phyloP scores from a whole-genome alignment of 2,329 filamentous ascomycete genomes.

The Dothidotthia symphoricarpi region DNA sequence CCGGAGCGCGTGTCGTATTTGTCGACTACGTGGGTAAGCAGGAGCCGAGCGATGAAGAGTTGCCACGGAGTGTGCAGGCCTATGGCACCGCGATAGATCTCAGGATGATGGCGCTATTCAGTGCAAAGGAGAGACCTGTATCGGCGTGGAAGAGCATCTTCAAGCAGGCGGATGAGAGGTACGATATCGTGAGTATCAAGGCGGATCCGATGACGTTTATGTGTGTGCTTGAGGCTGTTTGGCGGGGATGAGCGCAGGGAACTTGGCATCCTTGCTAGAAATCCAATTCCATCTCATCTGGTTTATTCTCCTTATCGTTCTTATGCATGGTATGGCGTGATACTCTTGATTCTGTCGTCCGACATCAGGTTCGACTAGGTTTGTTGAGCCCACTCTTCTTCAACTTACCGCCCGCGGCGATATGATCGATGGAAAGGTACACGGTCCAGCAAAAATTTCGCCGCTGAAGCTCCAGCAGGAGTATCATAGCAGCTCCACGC shows the following conservation, averaged over 20 bases:
- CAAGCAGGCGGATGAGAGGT: constrained; percentile 48
- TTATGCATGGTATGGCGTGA: no score
- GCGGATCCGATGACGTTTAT: constrained; percentile 25
- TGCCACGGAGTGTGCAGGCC: constrained; percentile 25
- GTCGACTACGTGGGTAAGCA: constrained; percentile 40
- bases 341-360: no score
- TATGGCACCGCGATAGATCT: constrained; percentile 47
- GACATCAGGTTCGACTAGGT: no score
- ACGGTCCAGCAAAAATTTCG: no score
- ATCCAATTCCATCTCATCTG: no score
- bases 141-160: constrained; percentile 51
- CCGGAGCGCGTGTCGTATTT: constrained; percentile 51
- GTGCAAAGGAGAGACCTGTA: constrained; percentile 49
- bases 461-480: no score
- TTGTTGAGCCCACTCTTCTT: no score
- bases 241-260: constrained; percentile 16
- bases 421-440: no score
- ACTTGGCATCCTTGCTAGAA: no score
- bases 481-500: no score
- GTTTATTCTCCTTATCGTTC: no score
- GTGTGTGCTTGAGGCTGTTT: constrained; percentile 31
- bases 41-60: constrained; percentile 23
- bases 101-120: constrained; percentile 53
- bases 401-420: no score
- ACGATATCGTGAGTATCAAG: constrained; percentile 39